A percentile compares a stretch with the other conserved stretches of the same genome.
phyloP scores from a whole-genome alignment of 805 yeast genomes.

The Monosporozyma unispora region DNA sequence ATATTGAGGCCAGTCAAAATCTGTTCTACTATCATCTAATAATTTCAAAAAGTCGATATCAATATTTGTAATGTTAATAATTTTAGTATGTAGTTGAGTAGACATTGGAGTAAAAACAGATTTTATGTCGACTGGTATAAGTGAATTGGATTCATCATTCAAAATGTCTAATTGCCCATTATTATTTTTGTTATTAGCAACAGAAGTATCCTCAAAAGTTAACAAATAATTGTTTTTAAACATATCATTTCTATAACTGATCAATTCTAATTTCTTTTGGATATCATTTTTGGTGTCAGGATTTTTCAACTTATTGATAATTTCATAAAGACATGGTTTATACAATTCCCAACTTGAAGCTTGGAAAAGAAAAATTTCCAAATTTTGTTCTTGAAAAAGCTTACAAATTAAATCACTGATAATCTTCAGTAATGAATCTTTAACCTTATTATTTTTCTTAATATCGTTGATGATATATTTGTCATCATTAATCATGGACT shows the following conservation, averaged over 20 bases:
- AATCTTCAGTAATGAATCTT: constrained; percentile 18
- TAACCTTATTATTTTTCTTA: constrained; percentile 29
- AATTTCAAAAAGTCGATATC: constrained; percentile 18
- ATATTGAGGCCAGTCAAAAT: constrained; percentile 27
- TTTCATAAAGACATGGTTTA: constrained; percentile 39
- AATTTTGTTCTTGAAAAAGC: constrained; percentile 27
- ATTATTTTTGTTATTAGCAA: not conserved
- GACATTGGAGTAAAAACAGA: not conserved
- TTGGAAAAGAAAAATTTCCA: constrained; percentile 56
- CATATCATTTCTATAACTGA: constrained; percentile 63
- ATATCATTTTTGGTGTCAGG: constrained; percentile 16
- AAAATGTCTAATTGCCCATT: not conserved
- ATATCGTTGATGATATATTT: constrained; percentile 32
- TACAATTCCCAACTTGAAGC: constrained; percentile 47
- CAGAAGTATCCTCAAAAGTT: not conserved
- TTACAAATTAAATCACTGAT: constrained; percentile 23
- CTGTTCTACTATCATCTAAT: constrained; percentile 23
- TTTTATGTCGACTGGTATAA: not conserved
- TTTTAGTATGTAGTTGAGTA: constrained; percentile 22
- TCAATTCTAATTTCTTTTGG: constrained; percentile 45
- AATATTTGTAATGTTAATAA: constrained; percentile 17
- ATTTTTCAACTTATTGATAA: constrained; percentile 20
- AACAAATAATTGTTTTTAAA: constrained; percentile 43
- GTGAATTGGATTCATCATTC: not conserved
- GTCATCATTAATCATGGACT: constrained; percentile 30